A percentile compares a stretch with the other conserved stretches of the same genome.
Evolutionary conservation across 306 rosid species (phyloP).

Genomic region (Ormosia emarginata): DNA sequence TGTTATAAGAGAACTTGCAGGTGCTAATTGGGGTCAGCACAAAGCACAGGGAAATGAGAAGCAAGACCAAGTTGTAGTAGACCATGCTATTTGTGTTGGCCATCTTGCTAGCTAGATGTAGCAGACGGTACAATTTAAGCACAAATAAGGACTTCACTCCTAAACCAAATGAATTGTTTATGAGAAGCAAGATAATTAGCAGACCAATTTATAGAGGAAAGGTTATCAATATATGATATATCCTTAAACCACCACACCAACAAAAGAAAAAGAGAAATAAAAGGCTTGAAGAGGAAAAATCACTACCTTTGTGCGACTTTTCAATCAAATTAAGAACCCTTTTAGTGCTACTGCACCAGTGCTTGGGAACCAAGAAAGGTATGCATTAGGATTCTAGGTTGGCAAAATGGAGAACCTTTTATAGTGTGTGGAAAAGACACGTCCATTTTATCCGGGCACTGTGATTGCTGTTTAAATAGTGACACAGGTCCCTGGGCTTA

Average conservation of each 20-base stretch:
- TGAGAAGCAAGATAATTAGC: too few species aligned
- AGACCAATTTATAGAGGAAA: too few species aligned
- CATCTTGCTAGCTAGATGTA: neutral
- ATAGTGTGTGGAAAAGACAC: neutral
- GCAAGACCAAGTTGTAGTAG: neutral
- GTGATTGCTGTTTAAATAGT: neutral
- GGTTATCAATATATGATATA: too few species aligned
- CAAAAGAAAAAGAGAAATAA: neutral
- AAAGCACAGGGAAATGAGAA: neutral
- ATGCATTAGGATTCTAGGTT: neutral
- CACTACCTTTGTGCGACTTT: neutral
- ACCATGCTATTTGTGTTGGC: neutral
- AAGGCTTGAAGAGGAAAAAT: neutral
- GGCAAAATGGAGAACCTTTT: neutral
- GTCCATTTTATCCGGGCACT: neutral
- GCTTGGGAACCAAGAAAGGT: neutral
- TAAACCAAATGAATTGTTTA: too few species aligned
- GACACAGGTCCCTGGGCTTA: neutral
- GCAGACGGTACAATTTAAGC: too few species aligned
- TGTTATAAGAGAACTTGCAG: constrained; percentile 1
- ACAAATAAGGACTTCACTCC: neutral
- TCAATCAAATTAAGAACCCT: neutral
- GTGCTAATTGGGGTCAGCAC: neutral
- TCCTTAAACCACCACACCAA: neutral
- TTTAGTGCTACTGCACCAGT: neutral